Percentiles rank a stretch among this genome's conserved stretches.
Conservation (phyloP, 352 stramenopile genomes). For the Phytophthora sojae region DNA sequence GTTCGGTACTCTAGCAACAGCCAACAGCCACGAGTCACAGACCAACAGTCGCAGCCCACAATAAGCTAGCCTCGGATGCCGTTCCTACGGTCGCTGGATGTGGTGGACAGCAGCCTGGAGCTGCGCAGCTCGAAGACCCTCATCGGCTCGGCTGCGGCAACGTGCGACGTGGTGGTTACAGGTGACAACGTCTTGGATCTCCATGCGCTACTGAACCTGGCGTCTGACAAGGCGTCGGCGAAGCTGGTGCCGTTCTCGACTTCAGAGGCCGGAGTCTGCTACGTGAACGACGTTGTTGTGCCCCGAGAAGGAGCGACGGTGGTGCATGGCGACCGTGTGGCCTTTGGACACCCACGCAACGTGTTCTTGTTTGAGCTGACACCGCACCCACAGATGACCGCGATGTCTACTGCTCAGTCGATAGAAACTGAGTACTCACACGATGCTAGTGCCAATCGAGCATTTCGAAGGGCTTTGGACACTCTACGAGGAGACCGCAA, state of each 20-base stretch:
- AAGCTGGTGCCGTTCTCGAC: conserved; percentile 67
- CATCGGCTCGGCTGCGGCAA: conserved; percentile 49
- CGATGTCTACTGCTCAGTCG: conserved; percentile 1
- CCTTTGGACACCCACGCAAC: conserved; percentile 54
- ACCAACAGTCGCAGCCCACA: conserved; percentile 27
- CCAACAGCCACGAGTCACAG: conserved; percentile 8
- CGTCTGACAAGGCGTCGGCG: conserved; percentile 39
- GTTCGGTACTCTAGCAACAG: not conserved
- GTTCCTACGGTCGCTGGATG: conserved; percentile 45
- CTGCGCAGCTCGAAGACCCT: conserved; percentile 72
- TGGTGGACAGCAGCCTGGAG: conserved; percentile 30
- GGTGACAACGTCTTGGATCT: conserved; percentile 54
- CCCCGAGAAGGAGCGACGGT: conserved; percentile 51
- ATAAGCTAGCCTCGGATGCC: conserved; percentile 36
- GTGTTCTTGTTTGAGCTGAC: conserved; percentile 67
- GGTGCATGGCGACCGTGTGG: conserved; percentile 67
- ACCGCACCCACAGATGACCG: conserved; percentile 8
- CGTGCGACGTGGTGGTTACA: conserved; percentile 69
- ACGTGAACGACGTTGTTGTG: conserved; percentile 54
- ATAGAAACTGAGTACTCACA: conserved; percentile 11
- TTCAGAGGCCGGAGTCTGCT: conserved; percentile 47
- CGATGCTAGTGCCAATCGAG: not conserved
- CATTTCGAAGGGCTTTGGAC: conserved; percentile 62
- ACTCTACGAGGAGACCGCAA: conserved; percentile 54
- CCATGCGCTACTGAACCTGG: conserved; percentile 64